Evolutionary conservation across 345 rosid genomes (phyloP).

Genomic region (Melaleuca alternifolia): DNA sequence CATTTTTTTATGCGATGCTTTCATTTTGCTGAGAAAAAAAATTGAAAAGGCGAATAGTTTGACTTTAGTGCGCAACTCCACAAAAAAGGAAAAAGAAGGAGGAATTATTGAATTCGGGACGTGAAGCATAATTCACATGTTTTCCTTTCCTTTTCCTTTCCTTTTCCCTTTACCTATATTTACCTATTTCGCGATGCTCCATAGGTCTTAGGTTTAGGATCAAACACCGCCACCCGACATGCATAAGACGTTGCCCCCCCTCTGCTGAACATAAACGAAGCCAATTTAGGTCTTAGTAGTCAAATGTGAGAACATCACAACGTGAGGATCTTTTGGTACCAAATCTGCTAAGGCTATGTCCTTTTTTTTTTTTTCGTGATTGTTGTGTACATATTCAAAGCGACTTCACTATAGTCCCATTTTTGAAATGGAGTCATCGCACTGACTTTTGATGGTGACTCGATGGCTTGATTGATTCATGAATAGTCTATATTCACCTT

Average conservation of each 20-base stretch:
- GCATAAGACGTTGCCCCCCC: neutral
- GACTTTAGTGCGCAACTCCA: neutral
- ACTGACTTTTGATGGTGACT: neutral
- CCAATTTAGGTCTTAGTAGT: neutral
- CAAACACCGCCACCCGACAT: neutral
- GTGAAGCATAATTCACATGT: neutral
- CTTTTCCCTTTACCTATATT: neutral
- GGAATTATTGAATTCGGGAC: neutral
- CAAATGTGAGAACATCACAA: neutral
- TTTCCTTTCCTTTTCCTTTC: neutral
- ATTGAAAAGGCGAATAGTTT: neutral
- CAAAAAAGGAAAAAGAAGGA: neutral
- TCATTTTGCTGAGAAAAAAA: neutral
- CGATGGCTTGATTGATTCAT: neutral
- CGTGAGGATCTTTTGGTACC: neutral
- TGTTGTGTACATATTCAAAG: neutral
- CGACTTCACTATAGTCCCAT: rapidly evolving
- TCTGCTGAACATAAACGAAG: neutral
- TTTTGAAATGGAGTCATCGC: neutral
- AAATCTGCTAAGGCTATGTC: neutral
- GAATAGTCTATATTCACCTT: neutral
- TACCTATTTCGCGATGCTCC: neutral
- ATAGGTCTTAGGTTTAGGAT: neutral
- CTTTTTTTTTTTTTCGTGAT: neutral
- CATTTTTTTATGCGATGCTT: neutral